phyloP scores from a whole-genome alignment of 768 basidiomycete genomes.

The Podaxis rugospora region DNA sequence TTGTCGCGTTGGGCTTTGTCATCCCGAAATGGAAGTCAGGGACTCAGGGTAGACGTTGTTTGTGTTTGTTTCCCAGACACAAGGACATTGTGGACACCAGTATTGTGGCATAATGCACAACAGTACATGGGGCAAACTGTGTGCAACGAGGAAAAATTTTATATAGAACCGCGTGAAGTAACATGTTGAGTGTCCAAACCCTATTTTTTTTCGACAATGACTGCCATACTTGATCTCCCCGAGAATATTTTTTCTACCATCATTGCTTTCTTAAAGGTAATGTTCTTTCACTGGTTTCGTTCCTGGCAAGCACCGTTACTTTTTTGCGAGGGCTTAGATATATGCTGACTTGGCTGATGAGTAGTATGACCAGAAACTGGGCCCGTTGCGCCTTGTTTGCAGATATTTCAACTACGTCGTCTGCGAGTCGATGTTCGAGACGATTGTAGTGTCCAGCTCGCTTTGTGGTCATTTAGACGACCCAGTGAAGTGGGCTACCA shows the following conservation, averaged over 20 bases:
- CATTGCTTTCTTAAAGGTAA: background rate
- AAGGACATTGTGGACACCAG: constrained; percentile 6
- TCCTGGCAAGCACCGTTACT: background rate
- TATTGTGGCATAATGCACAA: background rate
- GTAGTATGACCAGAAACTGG: background rate
- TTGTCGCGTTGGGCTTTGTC: background rate
- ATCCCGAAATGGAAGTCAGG: background rate
- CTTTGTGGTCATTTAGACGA: background rate
- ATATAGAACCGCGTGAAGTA: background rate
- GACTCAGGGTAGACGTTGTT: background rate
- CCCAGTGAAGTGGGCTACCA: background rate
- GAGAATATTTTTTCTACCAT: background rate
- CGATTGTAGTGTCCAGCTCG: background rate
- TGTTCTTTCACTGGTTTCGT: background rate
- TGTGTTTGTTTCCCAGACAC: background rate
- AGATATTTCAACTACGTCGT: background rate
- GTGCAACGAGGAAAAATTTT: background rate
- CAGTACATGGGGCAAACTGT: background rate
- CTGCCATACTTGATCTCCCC: constrained; percentile 6
- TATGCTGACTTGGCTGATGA: background rate
- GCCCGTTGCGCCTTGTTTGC: background rate
- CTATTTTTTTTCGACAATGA: background rate
- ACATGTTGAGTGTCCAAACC: background rate
- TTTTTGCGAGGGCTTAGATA: background rate
- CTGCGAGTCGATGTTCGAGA: constrained; percentile 3